A percentile compares a stretch with the other conserved stretches of the same genome.
Conservation (phyloP, 106 monocot species). For the Triglochin maritima region DNA sequence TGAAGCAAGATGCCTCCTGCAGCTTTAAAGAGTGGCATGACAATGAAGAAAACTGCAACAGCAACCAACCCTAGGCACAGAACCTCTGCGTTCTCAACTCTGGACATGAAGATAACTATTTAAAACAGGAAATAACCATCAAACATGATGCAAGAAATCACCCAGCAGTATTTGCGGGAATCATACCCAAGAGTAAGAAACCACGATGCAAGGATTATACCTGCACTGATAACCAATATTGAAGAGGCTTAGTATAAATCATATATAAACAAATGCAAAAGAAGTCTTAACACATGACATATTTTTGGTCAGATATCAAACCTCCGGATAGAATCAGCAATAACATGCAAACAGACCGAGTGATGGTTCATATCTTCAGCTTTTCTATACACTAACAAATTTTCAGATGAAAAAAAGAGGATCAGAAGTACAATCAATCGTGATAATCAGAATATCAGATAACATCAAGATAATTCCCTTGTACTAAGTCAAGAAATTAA, state of each 20-base stretch:
- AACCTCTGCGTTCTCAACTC: slow-evolving; percentile 95
- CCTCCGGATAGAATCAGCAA: slow-evolving; percentile 97
- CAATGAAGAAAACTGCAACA: slow-evolving; percentile 63
- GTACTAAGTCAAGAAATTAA: background rate
- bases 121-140: background rate
- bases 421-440: too few relatives aligned
- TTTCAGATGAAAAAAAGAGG: background rate
- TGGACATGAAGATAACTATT: slow-evolving; percentile 7
- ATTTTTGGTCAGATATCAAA: slow-evolving; percentile 12
- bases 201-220: slow-evolving; percentile 96
- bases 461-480: too few relatives aligned
- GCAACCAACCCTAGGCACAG: slow-evolving; percentile 88
- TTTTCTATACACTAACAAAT: slow-evolving; percentile 71
- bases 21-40: slow-evolving; percentile 71
- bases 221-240: slow-evolving; percentile 63
- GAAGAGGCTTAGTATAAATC: background rate
- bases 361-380: slow-evolving; percentile 99
- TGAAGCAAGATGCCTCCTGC: slow-evolving; percentile 75
- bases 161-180: background rate
- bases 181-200: slow-evolving; percentile 82
- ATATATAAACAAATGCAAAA: background rate
- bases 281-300: background rate
- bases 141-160: too few relatives aligned
- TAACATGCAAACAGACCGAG: slow-evolving; percentile 88
- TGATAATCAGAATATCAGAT: too few relatives aligned